These are phyloP conservation scores for Saccharomyces paradoxus DNA, from an alignment of 805 yeast species.

Conservation along the genomic window DNA sequence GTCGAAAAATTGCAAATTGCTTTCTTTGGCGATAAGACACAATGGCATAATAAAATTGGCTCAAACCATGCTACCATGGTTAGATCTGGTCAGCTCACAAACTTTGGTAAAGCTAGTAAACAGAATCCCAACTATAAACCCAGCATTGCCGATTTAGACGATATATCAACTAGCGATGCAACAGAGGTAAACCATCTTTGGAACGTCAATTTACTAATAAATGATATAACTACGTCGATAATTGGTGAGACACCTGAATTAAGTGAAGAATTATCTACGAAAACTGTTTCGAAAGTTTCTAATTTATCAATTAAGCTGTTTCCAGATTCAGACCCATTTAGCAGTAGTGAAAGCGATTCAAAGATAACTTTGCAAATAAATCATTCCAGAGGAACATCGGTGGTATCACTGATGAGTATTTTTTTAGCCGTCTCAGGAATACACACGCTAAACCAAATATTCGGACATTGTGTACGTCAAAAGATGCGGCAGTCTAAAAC, in stretches of 20 bases:
- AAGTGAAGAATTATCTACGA: conserved; percentile 19
- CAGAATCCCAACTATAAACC: background rate
- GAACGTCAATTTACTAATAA: conserved; percentile 19
- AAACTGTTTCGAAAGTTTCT: conserved; percentile 30
- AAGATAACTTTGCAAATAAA: conserved; percentile 21
- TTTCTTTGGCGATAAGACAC: conserved; percentile 20
- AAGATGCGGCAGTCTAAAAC: conserved; percentile 22
- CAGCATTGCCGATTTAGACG: conserved; percentile 6
- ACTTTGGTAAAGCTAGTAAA: background rate
- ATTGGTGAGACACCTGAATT: conserved; percentile 29
- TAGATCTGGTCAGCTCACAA: conserved; percentile 8
- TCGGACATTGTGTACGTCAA: conserved; percentile 25
- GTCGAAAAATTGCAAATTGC: conserved; percentile 23
- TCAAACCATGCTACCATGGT: conserved; percentile 15
- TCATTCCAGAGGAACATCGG: conserved; percentile 24
- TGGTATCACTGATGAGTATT: conserved; percentile 36
- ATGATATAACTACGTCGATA: conserved; percentile 22
- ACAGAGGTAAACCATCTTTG: conserved; percentile 28
- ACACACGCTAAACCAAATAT: conserved; percentile 38
- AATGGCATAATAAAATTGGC: conserved; percentile 20
- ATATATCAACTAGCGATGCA: conserved; percentile 25
- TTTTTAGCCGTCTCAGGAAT: conserved; percentile 40
- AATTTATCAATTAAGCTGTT: conserved; percentile 16
- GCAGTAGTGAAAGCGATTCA: conserved; percentile 11
- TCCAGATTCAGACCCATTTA: conserved; percentile 20